phyloP scores from a whole-genome alignment of 148 eudicot genomes.

The Rhododendron vialii region DNA sequence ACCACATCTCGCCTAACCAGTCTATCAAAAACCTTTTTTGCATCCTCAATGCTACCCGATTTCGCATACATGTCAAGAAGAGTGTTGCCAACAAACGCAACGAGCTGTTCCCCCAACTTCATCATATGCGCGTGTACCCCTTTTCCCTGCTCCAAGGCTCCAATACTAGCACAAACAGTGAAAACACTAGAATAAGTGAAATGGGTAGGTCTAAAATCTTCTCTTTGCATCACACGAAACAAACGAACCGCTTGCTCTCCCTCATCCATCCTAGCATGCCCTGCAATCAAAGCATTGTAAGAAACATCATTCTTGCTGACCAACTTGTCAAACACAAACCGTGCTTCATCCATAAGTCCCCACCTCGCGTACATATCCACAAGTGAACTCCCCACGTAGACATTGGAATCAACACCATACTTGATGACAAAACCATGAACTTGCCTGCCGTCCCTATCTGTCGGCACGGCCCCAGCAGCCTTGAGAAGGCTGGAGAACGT shows the following conservation, averaged over 20 bases:
- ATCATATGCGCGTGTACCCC: conserved; percentile 15
- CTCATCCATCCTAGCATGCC: conserved; percentile 14
- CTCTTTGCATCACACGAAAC: conserved; percentile 15
- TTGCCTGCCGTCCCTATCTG: conserved; percentile 14
- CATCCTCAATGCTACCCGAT: conserved; percentile 21
- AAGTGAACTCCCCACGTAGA: conserved; percentile 17
- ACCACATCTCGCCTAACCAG: conserved; percentile 14
- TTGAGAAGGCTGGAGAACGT: conserved; percentile 19
- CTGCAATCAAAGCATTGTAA: conserved; percentile 21
- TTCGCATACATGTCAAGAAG: conserved; percentile 24
- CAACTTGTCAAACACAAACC: conserved; percentile 10
- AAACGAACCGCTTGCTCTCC: conserved; percentile 14
- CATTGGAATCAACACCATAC: conserved; percentile 17
- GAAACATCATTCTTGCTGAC: conserved; percentile 18
- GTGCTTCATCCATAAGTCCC: conserved; percentile 10
- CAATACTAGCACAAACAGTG: conserved; percentile 14
- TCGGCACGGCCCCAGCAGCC: conserved; percentile 20
- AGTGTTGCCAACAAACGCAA: conserved; percentile 12
- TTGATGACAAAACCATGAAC: conserved; percentile 8
- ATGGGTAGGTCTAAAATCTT: conserved; percentile 8
- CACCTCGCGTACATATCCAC: conserved; percentile 24
- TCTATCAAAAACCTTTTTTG: conserved; percentile 10
- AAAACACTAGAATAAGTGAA: conserved; percentile 22
- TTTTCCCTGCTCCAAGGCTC: conserved; percentile 22
- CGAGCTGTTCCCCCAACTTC: conserved; percentile 14